phyloP scores from a whole-genome alignment of 257 asterid species.

The Solanum chaucha region DNA sequence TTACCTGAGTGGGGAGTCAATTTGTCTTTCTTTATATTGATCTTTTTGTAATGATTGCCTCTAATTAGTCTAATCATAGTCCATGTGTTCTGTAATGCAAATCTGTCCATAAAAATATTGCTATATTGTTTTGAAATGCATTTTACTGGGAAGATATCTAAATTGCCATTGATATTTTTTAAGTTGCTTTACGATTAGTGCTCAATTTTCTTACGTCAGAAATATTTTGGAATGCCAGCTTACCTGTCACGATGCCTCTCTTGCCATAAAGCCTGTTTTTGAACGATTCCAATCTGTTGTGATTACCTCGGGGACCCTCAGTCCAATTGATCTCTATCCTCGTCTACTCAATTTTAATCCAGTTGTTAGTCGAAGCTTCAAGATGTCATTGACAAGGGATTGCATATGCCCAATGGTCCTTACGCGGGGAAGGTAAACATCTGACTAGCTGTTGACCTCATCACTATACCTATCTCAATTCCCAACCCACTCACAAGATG shows the following conservation, averaged over 20 bases:
- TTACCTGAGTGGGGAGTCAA: background rate
- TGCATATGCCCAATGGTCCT: slow-evolving; percentile 99
- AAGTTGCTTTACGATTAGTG: background rate
- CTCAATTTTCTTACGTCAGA: background rate
- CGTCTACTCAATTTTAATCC: slow-evolving; percentile 94
- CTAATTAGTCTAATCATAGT: background rate
- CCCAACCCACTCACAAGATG: background rate
- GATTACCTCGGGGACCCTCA: slow-evolving; percentile 94
- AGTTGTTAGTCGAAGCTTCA: slow-evolving; percentile 85
- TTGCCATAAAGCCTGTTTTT: slow-evolving; percentile 97
- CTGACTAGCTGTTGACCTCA: background rate
- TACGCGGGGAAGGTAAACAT: slow-evolving; percentile 79
- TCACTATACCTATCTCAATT: background rate
- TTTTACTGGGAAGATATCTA: background rate
- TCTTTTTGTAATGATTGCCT: background rate
- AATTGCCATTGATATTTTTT: background rate
- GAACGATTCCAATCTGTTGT: slow-evolving; percentile 95
- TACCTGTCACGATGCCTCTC: slow-evolving; percentile 98
- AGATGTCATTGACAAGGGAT: slow-evolving; percentile 96
- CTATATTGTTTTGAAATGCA: background rate
- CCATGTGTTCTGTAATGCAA: background rate
- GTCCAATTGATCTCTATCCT: slow-evolving; percentile 98
- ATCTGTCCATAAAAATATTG: background rate
- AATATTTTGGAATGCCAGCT: slow-evolving; percentile 42
- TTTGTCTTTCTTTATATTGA: background rate